phyloP scores from a whole-genome alignment of 495 filamentous ascomycete species.

The Astrothelium macrocarpum region DNA sequence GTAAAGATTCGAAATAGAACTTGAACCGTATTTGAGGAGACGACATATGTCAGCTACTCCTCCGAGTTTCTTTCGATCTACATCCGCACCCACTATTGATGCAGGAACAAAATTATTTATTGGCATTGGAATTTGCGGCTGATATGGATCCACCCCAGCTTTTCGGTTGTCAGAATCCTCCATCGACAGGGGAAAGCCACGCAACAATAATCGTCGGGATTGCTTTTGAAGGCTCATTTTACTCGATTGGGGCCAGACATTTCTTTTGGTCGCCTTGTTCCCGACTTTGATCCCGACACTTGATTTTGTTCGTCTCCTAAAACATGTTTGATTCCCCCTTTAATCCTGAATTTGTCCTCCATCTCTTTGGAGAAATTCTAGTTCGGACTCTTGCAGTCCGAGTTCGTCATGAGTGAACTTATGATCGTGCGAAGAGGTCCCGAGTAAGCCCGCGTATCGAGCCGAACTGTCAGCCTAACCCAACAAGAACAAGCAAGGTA shows the following conservation, averaged over 20 bases:
- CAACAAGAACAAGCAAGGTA: background rate
- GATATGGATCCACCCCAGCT: background rate
- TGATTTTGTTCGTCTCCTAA: too few species aligned
- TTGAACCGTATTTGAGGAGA: too few species aligned
- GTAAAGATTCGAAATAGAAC: too few species aligned
- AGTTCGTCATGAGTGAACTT: background rate
- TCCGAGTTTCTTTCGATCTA: too few species aligned
- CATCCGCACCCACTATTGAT: background rate
- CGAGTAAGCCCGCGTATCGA: background rate
- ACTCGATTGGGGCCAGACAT: background rate
- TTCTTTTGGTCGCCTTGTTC: background rate
- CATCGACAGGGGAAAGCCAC: background rate
- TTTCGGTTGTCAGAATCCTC: background rate
- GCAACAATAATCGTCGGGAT: background rate
- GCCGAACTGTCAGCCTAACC: background rate
- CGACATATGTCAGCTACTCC: too few species aligned
- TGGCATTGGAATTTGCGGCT: background rate
- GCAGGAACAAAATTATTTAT: background rate
- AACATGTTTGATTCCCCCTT: too few species aligned
- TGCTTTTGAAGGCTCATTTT: background rate
- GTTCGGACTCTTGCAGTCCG: background rate
- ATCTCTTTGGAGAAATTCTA: too few species aligned
- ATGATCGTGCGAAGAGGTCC: background rate
- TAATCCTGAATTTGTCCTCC: too few species aligned
- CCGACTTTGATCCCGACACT: too few species aligned